phyloP scores from a whole-genome alignment of 2,329 filamentous ascomycete genomes.

The Venturia effusa region DNA sequence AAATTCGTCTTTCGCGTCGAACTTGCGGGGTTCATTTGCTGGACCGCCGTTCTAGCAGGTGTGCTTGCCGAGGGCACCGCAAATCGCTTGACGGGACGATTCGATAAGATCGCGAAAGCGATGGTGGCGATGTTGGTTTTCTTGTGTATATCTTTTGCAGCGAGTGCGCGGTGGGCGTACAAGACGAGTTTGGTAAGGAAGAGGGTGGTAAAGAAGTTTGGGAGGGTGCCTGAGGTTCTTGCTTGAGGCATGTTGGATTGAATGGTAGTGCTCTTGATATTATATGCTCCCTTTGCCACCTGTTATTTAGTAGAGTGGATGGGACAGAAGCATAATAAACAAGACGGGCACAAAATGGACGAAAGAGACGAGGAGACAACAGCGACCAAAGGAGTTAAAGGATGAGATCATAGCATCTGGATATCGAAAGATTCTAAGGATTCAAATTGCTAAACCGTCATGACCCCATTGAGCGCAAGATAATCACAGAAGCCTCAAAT shows the following conservation, averaged over 20 bases:
- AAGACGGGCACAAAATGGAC: too few relatives aligned
- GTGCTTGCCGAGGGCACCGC: neutral
- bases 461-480: too few relatives aligned
- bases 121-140: neutral
- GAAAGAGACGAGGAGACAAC: too few relatives aligned
- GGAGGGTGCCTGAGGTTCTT: neutral
- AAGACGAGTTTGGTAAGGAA: neutral
- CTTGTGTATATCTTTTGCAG: neutral
- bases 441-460: too few relatives aligned
- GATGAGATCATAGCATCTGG: too few relatives aligned
- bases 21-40: neutral
- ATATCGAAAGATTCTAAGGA: neutral
- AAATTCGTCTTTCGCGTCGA: slow-evolving; percentile 6
- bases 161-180: neutral
- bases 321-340: too few relatives aligned
- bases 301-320: too few relatives aligned
- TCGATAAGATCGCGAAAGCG: neutral
- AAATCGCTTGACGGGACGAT: neutral
- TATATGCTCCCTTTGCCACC: too few relatives aligned
- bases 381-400: too few relatives aligned
- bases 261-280: neutral
- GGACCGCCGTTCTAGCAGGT: neutral
- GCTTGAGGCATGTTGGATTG: neutral
- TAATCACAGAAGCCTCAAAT: neutral
- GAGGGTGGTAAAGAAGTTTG: neutral